Evolutionary conservation across 2,329 filamentous ascomycete species (phyloP), one percentile per base, ranked within the genome.

Genomic region (Pseudogymnoascus sp.): DNA sequence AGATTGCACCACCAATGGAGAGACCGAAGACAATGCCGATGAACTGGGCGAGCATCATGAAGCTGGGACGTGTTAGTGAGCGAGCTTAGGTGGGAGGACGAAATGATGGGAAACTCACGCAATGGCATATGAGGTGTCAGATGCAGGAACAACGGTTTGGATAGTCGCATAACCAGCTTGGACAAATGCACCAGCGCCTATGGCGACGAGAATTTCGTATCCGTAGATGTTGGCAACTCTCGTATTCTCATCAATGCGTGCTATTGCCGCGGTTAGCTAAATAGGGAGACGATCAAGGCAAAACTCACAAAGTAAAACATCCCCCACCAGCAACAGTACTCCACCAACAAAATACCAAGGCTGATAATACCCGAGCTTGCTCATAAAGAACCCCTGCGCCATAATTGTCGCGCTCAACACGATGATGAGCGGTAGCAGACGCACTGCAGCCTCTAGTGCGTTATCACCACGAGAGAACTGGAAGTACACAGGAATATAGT

Each of bases 401-500:
- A 78, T 69, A 18, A 73, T 70, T 40, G 70, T 67, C 40, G 74
- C 65, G 11, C 76, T 72, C 1, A 76, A 62, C 0, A 77, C 38
- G 25, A 75, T 64, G 47, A 80, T 75, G 60, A 78, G 73, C 0
- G 78, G 77, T 5, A 80, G 68, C 1, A 80, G 69, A 8, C 74
- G 67, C 60, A 75, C 69, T 16, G 73, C 70, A 31, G 72, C 69
- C 61, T 72, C 82, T 11, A 82, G 76, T 2, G 77, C 78, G 3
- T 76, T 75, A 18, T 81, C 73, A 38, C 77, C 78, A 10, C 77
- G 74, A 44, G 81, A 78, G 63, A 80, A 80, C 42, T 78, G 77
- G 59, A 80, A 80, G 66, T 77, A 76, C 62, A 82, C 77, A 47
- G 81, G 76, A 59, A 79, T 73, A 38, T 77, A 75, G 18, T 79